Evolutionary conservation across 345 rosid species (phyloP), one percentile per base, ranked within the genome.

Genomic region (Arabidopsis suecica): DNA sequence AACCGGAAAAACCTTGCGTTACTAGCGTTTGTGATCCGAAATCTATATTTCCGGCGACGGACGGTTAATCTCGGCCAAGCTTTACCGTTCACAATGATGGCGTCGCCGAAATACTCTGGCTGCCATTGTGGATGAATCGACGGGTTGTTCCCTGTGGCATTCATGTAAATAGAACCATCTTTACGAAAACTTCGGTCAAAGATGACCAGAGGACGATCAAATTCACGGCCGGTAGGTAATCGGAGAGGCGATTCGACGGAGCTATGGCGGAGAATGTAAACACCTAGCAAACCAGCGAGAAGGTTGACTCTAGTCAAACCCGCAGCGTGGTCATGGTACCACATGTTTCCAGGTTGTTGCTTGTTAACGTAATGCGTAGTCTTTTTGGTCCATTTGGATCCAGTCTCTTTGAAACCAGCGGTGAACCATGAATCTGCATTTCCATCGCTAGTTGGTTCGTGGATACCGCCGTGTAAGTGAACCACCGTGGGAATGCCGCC

Each of bases 301-400:
- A 91, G 74, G 86, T 91, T 94, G 81, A 91, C 89, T 62, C 98
- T 65, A 6, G 98, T 94, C 87, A 91, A 80, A 9, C 98, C 98
- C 69, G 84, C 79, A 25, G 98, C 92, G 47, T 94, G 98, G 71
- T 94, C 98, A 61, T 94, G 98, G 74, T 94, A 94, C 98, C 97
- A 94, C 42, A 90, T 64, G 81, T 83, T 94, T 1, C 98, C 96
- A 3, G 98, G 98, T 0, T 91, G 98, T 38, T 94, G 98, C 5
- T 36, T 44, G 66, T 94, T 94, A 55, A 34, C 66, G 64, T 91
- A 94, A 70, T 79, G 97, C 3, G 85, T 85, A 0, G 54, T 83
- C 14, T 34, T 64, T 50, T 86, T 83, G 1, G 86, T 82, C 98
- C 97, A 94, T 6, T 82, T 83, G 32, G 85, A 75, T 0, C 98